Base-by-base conservation (phyloP, 768 basidiomycete genomes). In the Infundibulicybe gibba region DNA sequence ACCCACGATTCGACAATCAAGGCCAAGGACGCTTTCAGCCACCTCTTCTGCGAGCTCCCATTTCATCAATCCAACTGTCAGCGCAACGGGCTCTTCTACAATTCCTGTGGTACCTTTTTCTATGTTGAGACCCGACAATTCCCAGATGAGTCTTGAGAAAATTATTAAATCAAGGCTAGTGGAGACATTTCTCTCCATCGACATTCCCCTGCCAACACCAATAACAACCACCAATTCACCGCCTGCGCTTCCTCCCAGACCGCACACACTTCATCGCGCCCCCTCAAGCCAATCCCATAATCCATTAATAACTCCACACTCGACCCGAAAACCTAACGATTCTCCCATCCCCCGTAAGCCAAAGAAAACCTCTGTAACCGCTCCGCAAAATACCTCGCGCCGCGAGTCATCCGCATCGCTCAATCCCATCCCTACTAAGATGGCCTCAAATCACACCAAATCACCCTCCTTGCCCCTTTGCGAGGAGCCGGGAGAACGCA, bases 151-250 rank as follows among this genome's bases (percentile, higher is more conserved):
- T 6, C 68, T 91, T 39, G 87, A 91, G 68, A 84, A 74, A 54
- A 76, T 90, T 12, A 73, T 92, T 10, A 67, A 70, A 45, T 83
- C 88, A 31, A 80, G 89, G 41, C 68, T 92, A 25, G 82, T 91
- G 17, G 87, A 90, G 63, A 88, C 89, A 0, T 88, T 89, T 55
- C 64, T 91, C 45, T 75, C 80, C 12, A 62, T 90, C 37, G 69
- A 71, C 30, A 64, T 83, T 16, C 68, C 64, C 6, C 51, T 60
- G 19, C 41, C 50, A 15, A 32, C 52, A 2, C 15, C 52, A 3
- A 32, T 45, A 10, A 33, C 30, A 11, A 47, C 44, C n/a, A n/a
- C n/a, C 33, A 47, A 51, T 15, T 37, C 21, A 19, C 44, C 25
- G 33, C 43, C 53, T n/a, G n/a, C n/a, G n/a, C 37, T 25, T 33